Conservation (phyloP, 2,329 filamentous ascomycete species). For the Bisporella sp. region DNA sequence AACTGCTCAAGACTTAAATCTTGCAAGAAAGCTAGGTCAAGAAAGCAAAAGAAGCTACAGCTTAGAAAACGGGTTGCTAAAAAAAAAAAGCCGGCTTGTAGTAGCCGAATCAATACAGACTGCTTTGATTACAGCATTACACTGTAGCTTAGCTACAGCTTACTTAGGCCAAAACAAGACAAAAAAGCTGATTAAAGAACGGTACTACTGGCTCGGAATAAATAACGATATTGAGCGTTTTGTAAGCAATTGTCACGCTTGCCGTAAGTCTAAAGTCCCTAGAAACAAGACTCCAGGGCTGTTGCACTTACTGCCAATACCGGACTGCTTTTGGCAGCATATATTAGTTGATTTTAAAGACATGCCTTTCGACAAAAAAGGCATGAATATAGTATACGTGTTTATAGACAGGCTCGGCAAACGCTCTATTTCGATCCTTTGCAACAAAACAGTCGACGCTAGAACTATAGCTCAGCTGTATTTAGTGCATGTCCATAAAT, state of each 20-base stretch:
- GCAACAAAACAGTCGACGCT: neutral
- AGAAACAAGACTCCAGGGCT: neutral
- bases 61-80: neutral
- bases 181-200: neutral
- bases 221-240: neutral
- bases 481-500: neutral
- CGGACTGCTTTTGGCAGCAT: no score
- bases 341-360: no score
- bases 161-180: neutral
- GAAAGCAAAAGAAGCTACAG: neutral
- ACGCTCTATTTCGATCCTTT: neutral
- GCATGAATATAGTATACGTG: neutral
- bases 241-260: neutral
- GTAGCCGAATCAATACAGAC: neutral
- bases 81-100: neutral
- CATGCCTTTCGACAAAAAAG: neutral
- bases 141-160: neutral
- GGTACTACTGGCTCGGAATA: neutral
- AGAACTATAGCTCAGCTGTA: neutral
- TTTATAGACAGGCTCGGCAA: neutral
- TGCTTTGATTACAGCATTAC: neutral
- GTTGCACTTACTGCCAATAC: no score
- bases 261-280: neutral
- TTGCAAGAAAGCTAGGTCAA: neutral
- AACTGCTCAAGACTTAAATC: neutral